Evolutionary conservation across 768 basidiomycete genomes (phyloP).

Genomic region (Rhizopogon vesiculosus): DNA sequence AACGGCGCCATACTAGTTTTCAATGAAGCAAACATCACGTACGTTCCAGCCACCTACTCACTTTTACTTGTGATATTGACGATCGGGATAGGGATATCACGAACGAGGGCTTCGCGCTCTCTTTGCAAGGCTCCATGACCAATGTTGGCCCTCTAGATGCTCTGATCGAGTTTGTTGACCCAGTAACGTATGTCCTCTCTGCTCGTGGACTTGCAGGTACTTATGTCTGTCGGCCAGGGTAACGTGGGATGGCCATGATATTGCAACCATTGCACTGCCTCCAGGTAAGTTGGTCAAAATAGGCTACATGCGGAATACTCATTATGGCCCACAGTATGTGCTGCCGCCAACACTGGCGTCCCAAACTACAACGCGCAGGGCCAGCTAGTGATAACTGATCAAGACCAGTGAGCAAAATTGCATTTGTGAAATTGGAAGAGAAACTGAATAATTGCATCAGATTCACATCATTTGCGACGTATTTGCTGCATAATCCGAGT

Average conservation of each 20-base stretch:
- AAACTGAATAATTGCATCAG: conserved; percentile 19
- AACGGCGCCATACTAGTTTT: conserved; percentile 51
- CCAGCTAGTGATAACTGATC: conserved; percentile 51
- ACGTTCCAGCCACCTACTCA: conserved; percentile 5
- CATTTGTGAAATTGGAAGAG: neutral
- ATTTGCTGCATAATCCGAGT: conserved; percentile 55
- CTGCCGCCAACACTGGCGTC: conserved; percentile 60
- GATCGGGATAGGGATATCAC: conserved; percentile 49
- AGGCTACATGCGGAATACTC: neutral
- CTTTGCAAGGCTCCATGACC: conserved; percentile 54
- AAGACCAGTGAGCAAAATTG: conserved; percentile 34
- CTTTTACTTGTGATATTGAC: conserved; percentile 34
- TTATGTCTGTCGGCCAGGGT: conserved; percentile 33
- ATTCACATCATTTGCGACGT: conserved; percentile 64
- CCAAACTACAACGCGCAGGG: conserved; percentile 55
- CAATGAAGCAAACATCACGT: conserved; percentile 55
- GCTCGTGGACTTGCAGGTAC: neutral
- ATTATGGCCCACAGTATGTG: conserved; percentile 44
- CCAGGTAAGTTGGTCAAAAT: conserved; percentile 33
- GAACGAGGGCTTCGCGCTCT: conserved; percentile 58
- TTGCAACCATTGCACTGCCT: conserved; percentile 61
- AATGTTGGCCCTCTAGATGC: conserved; percentile 68
- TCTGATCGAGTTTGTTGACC: conserved; percentile 59
- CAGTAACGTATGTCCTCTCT: conserved; percentile 43
- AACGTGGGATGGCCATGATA: conserved; percentile 56